Evolutionary conservation across 2,329 filamentous ascomycete genomes (phyloP).

Genomic region (Fusarium sp.): DNA sequence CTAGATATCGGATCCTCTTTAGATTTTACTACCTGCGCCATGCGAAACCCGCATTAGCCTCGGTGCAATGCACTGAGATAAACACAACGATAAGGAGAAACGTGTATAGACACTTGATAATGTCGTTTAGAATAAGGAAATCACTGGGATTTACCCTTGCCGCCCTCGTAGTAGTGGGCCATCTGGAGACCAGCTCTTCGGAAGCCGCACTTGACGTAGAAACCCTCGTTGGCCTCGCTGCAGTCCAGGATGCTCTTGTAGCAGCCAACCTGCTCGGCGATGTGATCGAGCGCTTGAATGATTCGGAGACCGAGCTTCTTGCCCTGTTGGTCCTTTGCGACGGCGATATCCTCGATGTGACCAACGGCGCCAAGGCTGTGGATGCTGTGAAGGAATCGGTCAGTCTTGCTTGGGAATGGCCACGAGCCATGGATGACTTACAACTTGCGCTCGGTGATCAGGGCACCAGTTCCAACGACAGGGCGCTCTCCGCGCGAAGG

Average conservation of each 20-base stretch:
- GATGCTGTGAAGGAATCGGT: conserved; percentile 63
- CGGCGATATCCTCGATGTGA: conserved; percentile 98
- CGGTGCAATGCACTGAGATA: conserved; percentile 30
- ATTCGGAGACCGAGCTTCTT: conserved; percentile 94
- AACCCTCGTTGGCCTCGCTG: conserved; percentile 94
- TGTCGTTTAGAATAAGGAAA: conserved; percentile 18
- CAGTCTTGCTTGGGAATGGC: conserved; percentile 20
- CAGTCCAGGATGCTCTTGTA: conserved; percentile 99
- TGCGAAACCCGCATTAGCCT: conserved; percentile 43
- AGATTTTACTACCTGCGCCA: conserved; percentile 48
- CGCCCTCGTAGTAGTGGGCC: conserved; percentile 88
- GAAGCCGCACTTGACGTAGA: conserved; percentile 98
- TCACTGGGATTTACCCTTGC: conserved; percentile 59
- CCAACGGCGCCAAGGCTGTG: conserved; percentile 85
- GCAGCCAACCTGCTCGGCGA: conserved; percentile 89
- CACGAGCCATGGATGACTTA: conserved; percentile 56
- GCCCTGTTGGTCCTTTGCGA: conserved; percentile 93
- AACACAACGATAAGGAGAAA: conserved; percentile 18
- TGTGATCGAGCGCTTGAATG: conserved; percentile 91
- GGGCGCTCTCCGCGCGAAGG: conserved; percentile 62
- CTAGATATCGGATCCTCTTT: conserved; percentile 21
- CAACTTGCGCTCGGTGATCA: conserved; percentile 96
- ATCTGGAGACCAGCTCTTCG: conserved; percentile 92
- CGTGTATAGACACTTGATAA: not conserved
- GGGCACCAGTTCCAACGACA: conserved; percentile 89